Conservation (phyloP, 371 early-diverging fungal species). For the Batkoa obscura region DNA sequence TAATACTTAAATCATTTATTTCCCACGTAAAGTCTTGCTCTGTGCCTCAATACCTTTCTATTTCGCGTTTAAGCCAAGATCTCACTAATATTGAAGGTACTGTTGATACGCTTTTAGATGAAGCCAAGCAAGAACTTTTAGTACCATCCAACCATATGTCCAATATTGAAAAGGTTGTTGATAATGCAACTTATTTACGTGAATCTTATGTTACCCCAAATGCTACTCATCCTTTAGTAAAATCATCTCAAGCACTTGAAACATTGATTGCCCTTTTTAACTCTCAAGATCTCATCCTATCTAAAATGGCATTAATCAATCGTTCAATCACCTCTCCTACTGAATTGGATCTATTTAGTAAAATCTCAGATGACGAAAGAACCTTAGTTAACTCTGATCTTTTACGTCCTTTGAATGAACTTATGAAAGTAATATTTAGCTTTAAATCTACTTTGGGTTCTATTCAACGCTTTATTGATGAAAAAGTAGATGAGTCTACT, state of each 20-base stretch:
- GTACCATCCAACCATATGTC: slow-evolving; percentile 27
- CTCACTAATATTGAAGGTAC: slow-evolving; percentile 43
- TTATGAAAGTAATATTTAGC: neutral
- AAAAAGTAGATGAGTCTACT: neutral
- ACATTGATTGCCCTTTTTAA: neutral
- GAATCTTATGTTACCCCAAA: neutral
- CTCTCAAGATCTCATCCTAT: neutral
- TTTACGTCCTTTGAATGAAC: neutral
- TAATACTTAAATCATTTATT: slow-evolving; percentile 19
- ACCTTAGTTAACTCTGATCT: neutral
- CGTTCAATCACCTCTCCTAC: neutral
- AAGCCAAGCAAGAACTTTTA: slow-evolving; percentile 45
- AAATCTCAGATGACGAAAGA: neutral
- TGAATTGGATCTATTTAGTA: neutral
- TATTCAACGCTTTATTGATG: neutral
- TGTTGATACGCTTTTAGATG: slow-evolving; percentile 45
- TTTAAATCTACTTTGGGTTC: neutral
- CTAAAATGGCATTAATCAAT: slow-evolving; percentile 1
- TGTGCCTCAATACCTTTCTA: slow-evolving; percentile 38
- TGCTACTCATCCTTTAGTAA: neutral
- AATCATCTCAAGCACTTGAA: neutral
- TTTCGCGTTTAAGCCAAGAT: slow-evolving; percentile 50
- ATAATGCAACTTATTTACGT: neutral
- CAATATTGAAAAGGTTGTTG: slow-evolving; percentile 26
- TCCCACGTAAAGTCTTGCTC: slow-evolving; percentile 42